Percentiles rank a stretch among this genome's conserved stretches.
Evolutionary conservation across 805 yeast species (phyloP).

Genomic region (Ogataea haglerorum): DNA sequence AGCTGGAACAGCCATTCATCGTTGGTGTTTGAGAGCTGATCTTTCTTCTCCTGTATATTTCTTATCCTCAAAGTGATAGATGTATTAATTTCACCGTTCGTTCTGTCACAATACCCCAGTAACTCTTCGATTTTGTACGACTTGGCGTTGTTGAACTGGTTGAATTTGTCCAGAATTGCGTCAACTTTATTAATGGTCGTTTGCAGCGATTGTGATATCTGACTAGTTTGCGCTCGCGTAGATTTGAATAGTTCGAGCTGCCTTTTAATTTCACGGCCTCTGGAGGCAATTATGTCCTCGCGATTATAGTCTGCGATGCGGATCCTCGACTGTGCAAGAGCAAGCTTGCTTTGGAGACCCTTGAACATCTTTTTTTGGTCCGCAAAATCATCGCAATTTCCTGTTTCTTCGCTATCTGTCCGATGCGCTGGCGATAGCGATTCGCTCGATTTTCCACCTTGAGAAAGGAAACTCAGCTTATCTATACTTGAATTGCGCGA

Average conservation of each 20-base stretch:
- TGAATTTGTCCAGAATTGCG: conserved; percentile 19
- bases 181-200: conserved; percentile 23
- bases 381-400: conserved; percentile 7
- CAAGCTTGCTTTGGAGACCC: conserved; percentile 14
- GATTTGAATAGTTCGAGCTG: conserved; percentile 30
- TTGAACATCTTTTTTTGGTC: conserved; percentile 15
- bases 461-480: conserved; percentile 1
- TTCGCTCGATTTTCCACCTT: conserved; percentile 10
- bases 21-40: conserved; percentile 27
- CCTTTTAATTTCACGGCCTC: conserved; percentile 20
- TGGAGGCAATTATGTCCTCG: conserved; percentile 20
- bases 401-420: conserved; percentile 7
- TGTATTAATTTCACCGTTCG: conserved; percentile 71
- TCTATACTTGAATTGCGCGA: conserved; percentile 13
- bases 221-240: conserved; percentile 29
- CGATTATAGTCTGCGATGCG: conserved; percentile 16
- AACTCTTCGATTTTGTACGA: conserved; percentile 54
- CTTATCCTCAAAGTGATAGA: conserved; percentile 62
- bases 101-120: conserved; percentile 60
- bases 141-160: conserved; percentile 20
- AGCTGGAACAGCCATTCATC: conserved; percentile 36
- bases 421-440: conserved; percentile 8
- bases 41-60: conserved; percentile 48
- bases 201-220: conserved; percentile 18
- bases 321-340: conserved; percentile 19